These are phyloP conservation scores for Arachis monticola DNA, from an alignment of 331 rosid genomes.

Conservation along the genomic window DNA sequence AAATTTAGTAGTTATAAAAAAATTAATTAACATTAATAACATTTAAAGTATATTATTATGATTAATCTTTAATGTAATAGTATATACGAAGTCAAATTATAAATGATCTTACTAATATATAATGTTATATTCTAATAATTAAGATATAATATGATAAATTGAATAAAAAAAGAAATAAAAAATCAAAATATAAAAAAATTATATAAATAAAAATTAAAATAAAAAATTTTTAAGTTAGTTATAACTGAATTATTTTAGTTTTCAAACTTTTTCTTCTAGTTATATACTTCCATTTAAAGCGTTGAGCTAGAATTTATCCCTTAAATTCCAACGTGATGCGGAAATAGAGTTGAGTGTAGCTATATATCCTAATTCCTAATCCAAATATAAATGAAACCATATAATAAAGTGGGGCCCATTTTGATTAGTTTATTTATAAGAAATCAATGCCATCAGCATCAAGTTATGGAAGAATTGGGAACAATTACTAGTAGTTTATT, in stretches of 20 bases:
- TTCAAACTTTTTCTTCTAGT: background rate
- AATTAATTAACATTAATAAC: too few species aligned
- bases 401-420: conserved; percentile 14
- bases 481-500: conserved; percentile 17
- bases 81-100: too few species aligned
- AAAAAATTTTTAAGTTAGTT: too few species aligned
- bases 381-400: conserved; percentile 16
- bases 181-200: too few species aligned
- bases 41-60: too few species aligned
- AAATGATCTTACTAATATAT: too few species aligned
- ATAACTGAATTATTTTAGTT: background rate
- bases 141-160: too few species aligned
- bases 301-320: conserved; percentile 2
- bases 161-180: too few species aligned
- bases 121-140: too few species aligned
- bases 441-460: conserved; percentile 38
- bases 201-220: too few species aligned
- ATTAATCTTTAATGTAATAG: too few species aligned
- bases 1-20: too few species aligned
- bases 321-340: background rate
- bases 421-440: conserved; percentile 17
- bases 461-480: conserved; percentile 34
- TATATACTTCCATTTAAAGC: background rate
- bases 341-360: background rate
- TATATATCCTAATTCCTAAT: background rate